phyloP scores from a whole-genome alignment of 163 green algal genomes.

The Scenedesmus sp. region DNA sequence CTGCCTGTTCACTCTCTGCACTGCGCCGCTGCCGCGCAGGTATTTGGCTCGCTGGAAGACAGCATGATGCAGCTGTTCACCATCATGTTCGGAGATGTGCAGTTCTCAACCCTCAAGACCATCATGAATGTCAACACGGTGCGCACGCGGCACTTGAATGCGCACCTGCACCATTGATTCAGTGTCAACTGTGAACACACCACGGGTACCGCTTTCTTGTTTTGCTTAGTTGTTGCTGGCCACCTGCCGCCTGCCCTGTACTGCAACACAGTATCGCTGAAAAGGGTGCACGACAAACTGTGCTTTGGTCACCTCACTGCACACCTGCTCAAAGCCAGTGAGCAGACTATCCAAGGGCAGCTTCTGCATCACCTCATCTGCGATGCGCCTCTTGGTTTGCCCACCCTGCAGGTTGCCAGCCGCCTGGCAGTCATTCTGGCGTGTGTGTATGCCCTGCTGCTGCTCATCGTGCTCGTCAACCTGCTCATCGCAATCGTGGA shows the following conservation, averaged over 20 bases:
- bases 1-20: neutral
- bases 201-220: too few relatives aligned
- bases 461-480: conserved; percentile 58
- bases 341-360: too few relatives aligned
- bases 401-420: conserved; percentile 17
- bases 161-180: too few relatives aligned
- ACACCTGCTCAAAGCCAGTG: too few relatives aligned
- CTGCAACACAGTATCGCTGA: too few relatives aligned
- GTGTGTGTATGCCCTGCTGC: conserved; percentile 37
- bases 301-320: too few relatives aligned
- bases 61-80: conserved; percentile 56
- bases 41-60: conserved; percentile 55
- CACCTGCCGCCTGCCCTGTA: too few relatives aligned
- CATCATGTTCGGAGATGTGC: conserved; percentile 54
- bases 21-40: conserved; percentile 7
- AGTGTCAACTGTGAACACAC: too few relatives aligned
- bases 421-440: conserved; percentile 41
- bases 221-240: too few relatives aligned
- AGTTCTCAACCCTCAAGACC: conserved; percentile 49
- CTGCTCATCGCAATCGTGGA: conserved; percentile 56
- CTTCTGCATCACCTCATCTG: neutral
- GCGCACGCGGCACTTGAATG: neutral
- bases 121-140: conserved; percentile 55
- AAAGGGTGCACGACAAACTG: too few relatives aligned
- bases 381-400: neutral